Evolutionary conservation across 2,329 filamentous ascomycete species (phyloP), one percentile per base, ranked within the genome.

Genomic region (Penicillium sp.): DNA sequence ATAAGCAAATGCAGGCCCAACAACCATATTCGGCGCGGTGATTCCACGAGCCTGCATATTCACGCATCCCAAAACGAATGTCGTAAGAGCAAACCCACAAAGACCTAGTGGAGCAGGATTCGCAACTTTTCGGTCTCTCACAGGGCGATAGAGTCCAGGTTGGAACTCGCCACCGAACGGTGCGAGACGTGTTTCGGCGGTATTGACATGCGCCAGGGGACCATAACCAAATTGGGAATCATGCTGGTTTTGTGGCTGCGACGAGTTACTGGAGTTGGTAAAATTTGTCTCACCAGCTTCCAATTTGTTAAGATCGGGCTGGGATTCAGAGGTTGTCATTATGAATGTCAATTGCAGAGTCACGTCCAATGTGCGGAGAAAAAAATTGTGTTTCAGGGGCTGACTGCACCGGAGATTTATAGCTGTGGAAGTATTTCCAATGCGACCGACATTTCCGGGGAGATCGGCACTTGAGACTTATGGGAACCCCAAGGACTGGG

Each of bases 21-120:
- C 81, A 39, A 86, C 83, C 53, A 92, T 81, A 67, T 85, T 87
- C 39, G 87, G 85, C 2, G 73, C 72, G 1, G 74, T 74, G 48
- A 90, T 77, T 49, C 78, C 81, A 11, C 85, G 82, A 4, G 84
- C 78, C 56, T 83, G 78, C 70, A 90, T 78, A 75, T 91, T 91
- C 74, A 91, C 79, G 67, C 83, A 79, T 19, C 87, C 88, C 29
- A 91, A 81, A 24, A 91, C 83, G 71, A 91, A 91, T 3, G 89
- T 91, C 39, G 89, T 91, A 66, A 91, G 79, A 54, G 89, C 89
- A 76, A 91, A 91, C 64, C 87, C 89, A 56, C 79, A 83, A 33
- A 91, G 83, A 55, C 89, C 89, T 27, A 91, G 80, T 10, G 88
- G 89, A 33, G 86, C 88, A 4, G 89, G 89, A 75, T 91, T 91